phyloP scores from a whole-genome alignment of 305 asterid genomes.

The Striga hermonthica region DNA sequence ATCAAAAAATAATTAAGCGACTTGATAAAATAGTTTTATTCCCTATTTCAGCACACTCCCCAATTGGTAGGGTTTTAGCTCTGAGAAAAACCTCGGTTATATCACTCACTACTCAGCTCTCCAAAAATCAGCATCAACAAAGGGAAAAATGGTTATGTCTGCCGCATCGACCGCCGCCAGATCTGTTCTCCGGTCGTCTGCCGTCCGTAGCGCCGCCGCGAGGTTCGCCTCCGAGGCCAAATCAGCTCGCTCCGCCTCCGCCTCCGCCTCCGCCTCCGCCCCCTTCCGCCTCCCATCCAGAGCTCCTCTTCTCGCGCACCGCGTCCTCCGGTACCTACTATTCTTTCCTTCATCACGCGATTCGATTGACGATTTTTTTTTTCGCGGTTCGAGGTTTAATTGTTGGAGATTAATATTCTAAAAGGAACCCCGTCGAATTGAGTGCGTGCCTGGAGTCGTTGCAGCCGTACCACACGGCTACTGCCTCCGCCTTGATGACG shows the following conservation, averaged over 20 bases:
- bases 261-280: slow-evolving; percentile 45
- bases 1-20: no score
- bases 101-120: background rate
- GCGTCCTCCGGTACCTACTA: slow-evolving; percentile 56
- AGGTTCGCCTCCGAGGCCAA: slow-evolving; percentile 56
- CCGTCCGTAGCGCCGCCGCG: slow-evolving; percentile 58
- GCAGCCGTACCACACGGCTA: slow-evolving; percentile 81
- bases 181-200: slow-evolving; percentile 65
- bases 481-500: slow-evolving; percentile 94
- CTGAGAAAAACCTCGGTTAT: slow-evolving; percentile 29
- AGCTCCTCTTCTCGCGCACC: slow-evolving; percentile 48
- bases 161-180: slow-evolving; percentile 45
- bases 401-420: background rate
- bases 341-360: no score
- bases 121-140: background rate
- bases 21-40: no score
- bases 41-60: slow-evolving; percentile 25
- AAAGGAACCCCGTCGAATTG: slow-evolving; percentile 76
- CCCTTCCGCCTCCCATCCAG: slow-evolving; percentile 62
- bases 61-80: slow-evolving; percentile 37
- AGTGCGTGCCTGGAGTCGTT: slow-evolving; percentile 78
- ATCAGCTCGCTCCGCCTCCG: slow-evolving; percentile 41
- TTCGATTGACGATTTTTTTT: background rate
- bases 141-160: slow-evolving; percentile 2
- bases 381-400: background rate